Evolutionary conservation across 306 rosid genomes (phyloP).

Genomic region (Lathyrus aphaca): DNA sequence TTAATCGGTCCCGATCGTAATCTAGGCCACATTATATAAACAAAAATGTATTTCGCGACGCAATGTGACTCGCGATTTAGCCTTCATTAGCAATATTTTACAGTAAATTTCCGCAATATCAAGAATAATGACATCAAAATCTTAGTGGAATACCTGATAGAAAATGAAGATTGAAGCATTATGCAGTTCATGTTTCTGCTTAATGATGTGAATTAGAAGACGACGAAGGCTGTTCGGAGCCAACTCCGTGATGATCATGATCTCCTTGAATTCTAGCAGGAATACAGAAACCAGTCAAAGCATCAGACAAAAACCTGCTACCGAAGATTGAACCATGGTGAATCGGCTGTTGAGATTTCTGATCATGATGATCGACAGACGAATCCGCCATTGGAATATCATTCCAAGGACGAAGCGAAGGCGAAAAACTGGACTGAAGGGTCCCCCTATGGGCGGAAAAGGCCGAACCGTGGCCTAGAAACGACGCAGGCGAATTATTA

Average conservation of each 20-base stretch:
- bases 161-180: conserved; percentile 28
- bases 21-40: background rate
- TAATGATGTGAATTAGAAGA: conserved; percentile 70
- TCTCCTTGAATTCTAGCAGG: conserved; percentile 65
- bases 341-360: conserved; percentile 50
- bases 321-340: conserved; percentile 68
- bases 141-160: conserved; percentile 45
- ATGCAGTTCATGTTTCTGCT: conserved; percentile 27
- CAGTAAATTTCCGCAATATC: background rate
- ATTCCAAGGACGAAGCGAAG: conserved; percentile 64
- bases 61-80: background rate
- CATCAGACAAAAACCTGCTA: conserved; percentile 60
- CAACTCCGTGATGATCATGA: conserved; percentile 52
- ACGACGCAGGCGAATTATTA: conserved; percentile 45
- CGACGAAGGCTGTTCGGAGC: conserved; percentile 59
- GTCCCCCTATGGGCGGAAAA: conserved; percentile 75
- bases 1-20: background rate
- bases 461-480: conserved; percentile 58
- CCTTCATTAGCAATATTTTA: background rate
- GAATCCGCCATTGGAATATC: conserved; percentile 58
- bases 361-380: conserved; percentile 41
- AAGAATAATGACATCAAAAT: background rate
- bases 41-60: no score
- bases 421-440: conserved; percentile 95
- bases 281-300: conserved; percentile 58